Evolutionary conservation across 169 alveolate species (phyloP), one percentile per base, ranked within the genome.

Genomic region (Babesia divergens): DNA sequence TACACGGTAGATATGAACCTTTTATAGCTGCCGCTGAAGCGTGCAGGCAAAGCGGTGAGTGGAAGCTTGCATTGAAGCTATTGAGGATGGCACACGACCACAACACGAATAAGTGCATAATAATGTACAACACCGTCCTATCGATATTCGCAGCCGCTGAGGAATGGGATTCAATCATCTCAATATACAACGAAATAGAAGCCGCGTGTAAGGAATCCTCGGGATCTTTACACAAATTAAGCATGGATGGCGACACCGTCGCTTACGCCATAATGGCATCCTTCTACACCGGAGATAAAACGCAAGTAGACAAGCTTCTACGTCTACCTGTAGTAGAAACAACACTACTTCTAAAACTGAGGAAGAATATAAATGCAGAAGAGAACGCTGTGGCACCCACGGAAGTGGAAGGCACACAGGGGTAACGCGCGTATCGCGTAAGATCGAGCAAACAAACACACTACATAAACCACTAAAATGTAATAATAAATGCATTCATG

Each of bases 51-150:
- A 46, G 76, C 2, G 87, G 87, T 14, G 87, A 79, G 59, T 79
- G 83, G 82, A 79, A 79, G 40, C 58, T 79, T 4, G 87, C 87
- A 11, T 16, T 69, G 43, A 67, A 79, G 38, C 40, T 79, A 49
- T 26, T 79, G 47, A 49, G 87, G 50, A 67, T n/a, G 59, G 82
- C 80, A 7, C 46, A 69, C 18, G 66, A 59, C 13, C 26, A 47
- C 24, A 40, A 49, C 22, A 24, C 35, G 5, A 20, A 24, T 1
- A 62, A 60, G 26, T 38, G 44, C 9, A 68, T 79, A 6, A 64
- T 20, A 20, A 44, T 79, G 77, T 68, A 68, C 56, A 79, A 79
- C 58, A 51, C 77, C 8, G 87, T 79, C 26, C 38, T 79, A 8
- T 38, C 67, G 20, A 83, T 69, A 5, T 51, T 49, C 34, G 53